Evolutionary conservation across 345 rosid species (phyloP), one percentile per base, ranked within the genome.

Genomic region (Anacardium occidentale): DNA sequence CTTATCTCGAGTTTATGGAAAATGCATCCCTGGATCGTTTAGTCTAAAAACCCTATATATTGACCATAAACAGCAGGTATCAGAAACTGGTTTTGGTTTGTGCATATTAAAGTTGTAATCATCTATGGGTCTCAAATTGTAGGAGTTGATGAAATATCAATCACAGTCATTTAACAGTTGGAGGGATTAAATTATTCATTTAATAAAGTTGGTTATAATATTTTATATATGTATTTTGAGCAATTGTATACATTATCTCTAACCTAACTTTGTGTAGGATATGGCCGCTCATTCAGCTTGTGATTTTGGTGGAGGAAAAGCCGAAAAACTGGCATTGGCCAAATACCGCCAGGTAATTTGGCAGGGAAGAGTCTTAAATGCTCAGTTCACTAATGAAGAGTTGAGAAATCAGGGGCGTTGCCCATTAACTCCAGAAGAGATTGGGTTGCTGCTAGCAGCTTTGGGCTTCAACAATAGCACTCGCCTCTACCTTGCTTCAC

Each of bases 221-320:
- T 57, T 17, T 17, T 4, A 29, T 51, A 45, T 1, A 5, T 50
- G 22, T 29, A 47, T 10, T 24, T 5, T 59, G 42, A 45, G 40
- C 44, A 11, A 1, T 24, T 60, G 10, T 22, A 8, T 42, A 2
- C 40, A n/a, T 42, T 54, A 7, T 62, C 45, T 34, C 62, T 61
- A 53, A 75, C 66, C 37, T 32, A n/a, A 63, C 50, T 10, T 65
- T 37, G 15, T 83, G 77, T 82, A 96, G 98, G 99, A 93, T 75
- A 95, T 95, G 98, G 98, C 98, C 68, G 99, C 99, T 60, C 98
- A 96, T 83, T 96, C 97, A 63, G 93, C 93, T 48, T 96, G 99
- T 44, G 94, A 93, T 76, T 95, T 96, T 78, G 99, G 94, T 69
- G 98, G 98, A 21, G 99, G 98, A 48, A 96, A 96, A 81, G 93